Evolutionary conservation across 1,139 yeast species (phyloP).

Genomic region (Blastobotrys malaysiensis): DNA sequence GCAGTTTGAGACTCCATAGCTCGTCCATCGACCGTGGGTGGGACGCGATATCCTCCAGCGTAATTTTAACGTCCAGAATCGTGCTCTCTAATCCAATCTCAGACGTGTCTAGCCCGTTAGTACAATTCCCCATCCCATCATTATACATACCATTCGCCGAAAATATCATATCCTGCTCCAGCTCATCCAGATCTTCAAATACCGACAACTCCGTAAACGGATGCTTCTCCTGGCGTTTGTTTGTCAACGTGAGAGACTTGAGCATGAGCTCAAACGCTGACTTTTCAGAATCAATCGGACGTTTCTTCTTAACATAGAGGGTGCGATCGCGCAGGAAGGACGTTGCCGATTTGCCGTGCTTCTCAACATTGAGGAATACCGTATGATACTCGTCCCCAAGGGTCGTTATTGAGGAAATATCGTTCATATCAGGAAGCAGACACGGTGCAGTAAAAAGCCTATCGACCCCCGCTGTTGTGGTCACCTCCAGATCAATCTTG

Average conservation of each 20-base stretch:
- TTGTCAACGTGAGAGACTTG: neutral
- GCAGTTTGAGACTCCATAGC: slow-evolving; percentile 58
- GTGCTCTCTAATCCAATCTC: slow-evolving; percentile 31
- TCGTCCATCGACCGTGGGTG: slow-evolving; percentile 48
- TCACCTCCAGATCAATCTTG: slow-evolving; percentile 45
- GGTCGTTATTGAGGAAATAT: slow-evolving; percentile 43
- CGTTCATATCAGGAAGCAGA: slow-evolving; percentile 55
- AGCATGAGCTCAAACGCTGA: slow-evolving; percentile 2
- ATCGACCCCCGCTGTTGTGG: slow-evolving; percentile 38
- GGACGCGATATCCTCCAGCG: slow-evolving; percentile 43
- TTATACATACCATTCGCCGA: slow-evolving; percentile 15
- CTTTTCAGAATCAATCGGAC: neutral
- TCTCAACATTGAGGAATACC: slow-evolving; percentile 38
- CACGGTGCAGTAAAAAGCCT: slow-evolving; percentile 50
- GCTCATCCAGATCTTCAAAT: slow-evolving; percentile 5
- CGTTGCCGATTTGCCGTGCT: neutral
- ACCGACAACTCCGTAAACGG: neutral
- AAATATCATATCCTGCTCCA: slow-evolving; percentile 8
- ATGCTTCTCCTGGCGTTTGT: neutral
- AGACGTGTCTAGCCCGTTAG: neutral
- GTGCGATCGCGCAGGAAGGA: slow-evolving; percentile 1
- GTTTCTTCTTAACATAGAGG: slow-evolving; percentile 2
- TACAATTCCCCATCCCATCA: neutral
- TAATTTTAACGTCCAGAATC: slow-evolving; percentile 53
- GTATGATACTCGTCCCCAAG: slow-evolving; percentile 43